Conservation (phyloP, 2,329 filamentous ascomycete species). For the Alternaria panax region DNA sequence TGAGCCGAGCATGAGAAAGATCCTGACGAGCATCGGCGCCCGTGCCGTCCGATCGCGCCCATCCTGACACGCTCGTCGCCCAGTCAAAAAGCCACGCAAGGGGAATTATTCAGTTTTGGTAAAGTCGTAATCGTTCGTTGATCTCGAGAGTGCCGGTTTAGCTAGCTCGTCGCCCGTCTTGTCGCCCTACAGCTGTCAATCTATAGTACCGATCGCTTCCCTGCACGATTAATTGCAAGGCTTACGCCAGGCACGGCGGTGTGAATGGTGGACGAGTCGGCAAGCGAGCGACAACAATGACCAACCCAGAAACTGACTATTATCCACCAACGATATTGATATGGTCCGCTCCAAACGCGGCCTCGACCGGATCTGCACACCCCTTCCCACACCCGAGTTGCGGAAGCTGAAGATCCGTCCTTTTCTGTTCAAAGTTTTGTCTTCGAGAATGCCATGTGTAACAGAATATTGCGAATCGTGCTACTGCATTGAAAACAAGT, state of each 20-base stretch:
- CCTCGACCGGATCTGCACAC: constrained; percentile 16
- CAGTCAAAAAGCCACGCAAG: constrained; percentile 20
- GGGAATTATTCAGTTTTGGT: constrained; percentile 14
- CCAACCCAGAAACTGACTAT: constrained; percentile 25
- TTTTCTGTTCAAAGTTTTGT: constrained; percentile 12
- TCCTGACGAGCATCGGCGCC: constrained; percentile 38
- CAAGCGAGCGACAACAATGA: constrained; percentile 32
- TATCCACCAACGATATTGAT: constrained; percentile 21
- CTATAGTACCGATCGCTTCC: constrained; percentile 31
- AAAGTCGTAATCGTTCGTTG: constrained; percentile 23
- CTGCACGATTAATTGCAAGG: constrained; percentile 30
- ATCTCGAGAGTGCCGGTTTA: constrained; percentile 14
- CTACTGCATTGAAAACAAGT: constrained; percentile 34
- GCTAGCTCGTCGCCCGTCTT: constrained; percentile 30
- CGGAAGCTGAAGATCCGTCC: constrained; percentile 3
- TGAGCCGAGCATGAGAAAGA: constrained; percentile 38
- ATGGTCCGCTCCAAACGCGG: constrained; percentile 2
- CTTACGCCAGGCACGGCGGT: constrained; percentile 36
- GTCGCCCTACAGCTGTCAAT: constrained; percentile 45
- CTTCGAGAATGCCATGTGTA: constrained; percentile 24
- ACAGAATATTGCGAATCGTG: constrained; percentile 29
- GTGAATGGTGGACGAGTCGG: constrained; percentile 25
- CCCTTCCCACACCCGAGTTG: constrained; percentile 1
- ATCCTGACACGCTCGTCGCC: constrained; percentile 34
- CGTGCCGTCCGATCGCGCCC: constrained; percentile 36